phyloP scores from a whole-genome alignment of 441 rosid genomes.

The Biscutella laevigata region DNA sequence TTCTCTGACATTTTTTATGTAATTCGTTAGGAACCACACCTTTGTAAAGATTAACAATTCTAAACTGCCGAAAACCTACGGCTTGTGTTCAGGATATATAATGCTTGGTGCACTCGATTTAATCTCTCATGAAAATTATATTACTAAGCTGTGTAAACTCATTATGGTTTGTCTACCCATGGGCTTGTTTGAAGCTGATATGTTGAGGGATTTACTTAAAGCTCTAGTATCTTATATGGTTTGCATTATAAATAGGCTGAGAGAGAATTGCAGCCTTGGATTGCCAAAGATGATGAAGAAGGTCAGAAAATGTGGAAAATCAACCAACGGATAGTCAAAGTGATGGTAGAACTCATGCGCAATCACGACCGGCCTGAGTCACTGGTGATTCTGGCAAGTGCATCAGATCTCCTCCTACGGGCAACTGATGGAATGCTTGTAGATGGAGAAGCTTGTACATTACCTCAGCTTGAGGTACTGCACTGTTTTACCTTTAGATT shows the following conservation, averaged over 20 bases:
- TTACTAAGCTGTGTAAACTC: background rate
- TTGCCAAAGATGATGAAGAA: conserved; percentile 86
- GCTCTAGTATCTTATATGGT: conserved; percentile 28
- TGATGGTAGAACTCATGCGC: conserved; percentile 90
- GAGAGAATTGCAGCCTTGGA: conserved; percentile 97
- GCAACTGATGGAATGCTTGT: conserved; percentile 99
- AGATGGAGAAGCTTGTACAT: conserved; percentile 97
- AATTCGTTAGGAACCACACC: background rate
- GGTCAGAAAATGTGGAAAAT: conserved; percentile 94
- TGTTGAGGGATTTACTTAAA: background rate
- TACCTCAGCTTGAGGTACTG: conserved; percentile 88
- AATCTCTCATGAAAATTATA: background rate
- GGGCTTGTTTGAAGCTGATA: background rate
- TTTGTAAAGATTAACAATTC: conserved; percentile 8
- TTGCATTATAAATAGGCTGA: conserved; percentile 65
- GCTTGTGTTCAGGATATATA: background rate
- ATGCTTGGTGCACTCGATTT: background rate
- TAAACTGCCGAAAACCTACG: background rate
- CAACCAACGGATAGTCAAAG: conserved; percentile 86
- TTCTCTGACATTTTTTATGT: conserved; percentile 27
- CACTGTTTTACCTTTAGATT: background rate
- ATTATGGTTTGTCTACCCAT: no score
- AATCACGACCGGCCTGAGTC: conserved; percentile 85
- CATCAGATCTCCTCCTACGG: conserved; percentile 90
- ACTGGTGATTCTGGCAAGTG: conserved; percentile 80